Evolutionary conservation across 1,139 yeast species (phyloP), one percentile per base, ranked within the genome.

Genomic region (Hyphopichia khmerensis): DNA sequence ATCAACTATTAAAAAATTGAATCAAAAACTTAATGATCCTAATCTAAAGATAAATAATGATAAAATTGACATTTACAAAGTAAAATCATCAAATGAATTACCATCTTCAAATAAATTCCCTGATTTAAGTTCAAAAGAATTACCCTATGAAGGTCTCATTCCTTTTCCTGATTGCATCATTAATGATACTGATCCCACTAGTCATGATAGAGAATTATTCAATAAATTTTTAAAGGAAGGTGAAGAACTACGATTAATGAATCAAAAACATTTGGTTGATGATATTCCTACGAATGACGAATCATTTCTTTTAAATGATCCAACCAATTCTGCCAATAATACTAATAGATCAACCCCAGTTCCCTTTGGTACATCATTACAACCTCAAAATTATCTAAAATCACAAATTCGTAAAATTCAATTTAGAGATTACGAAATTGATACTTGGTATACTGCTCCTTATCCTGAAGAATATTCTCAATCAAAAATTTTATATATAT

Each of bases 371-470:
- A 30, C 18, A 32, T 8, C 18, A n/a, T n/a, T n/a, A 8, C 16
- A 30, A 14, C 8, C 18, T 4, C 34, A 32, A 32, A 27, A 47
- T 42, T 44, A 47, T 36, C 44, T 55, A 35, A 54, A 59, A 44
- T 63, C 72, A 2, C 67, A 67, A 42, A 67, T 73, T 24, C 69
- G 74, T 34, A 69, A 72, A 43, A 84, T 91, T 21, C 86, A 82
- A 50, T 82, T 91, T 49, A 79, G 90, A 31, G 77, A 77, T 41
- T 80, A 64, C 57, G 91, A 84, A 58, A 87, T 91, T 23, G 85
- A 84, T 47, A 88, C 97, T 0, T 89, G 98, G 96, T 90, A 88
- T 60, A 80, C 88, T 3, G 85, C 97, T 0, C 98, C 98, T 1
- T 93, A 88, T 57, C 97, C 99, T 0, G 90, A 87, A 48, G 96